phyloP scores from a whole-genome alignment of 305 asterid genomes.

The Fraxinus greggii region DNA sequence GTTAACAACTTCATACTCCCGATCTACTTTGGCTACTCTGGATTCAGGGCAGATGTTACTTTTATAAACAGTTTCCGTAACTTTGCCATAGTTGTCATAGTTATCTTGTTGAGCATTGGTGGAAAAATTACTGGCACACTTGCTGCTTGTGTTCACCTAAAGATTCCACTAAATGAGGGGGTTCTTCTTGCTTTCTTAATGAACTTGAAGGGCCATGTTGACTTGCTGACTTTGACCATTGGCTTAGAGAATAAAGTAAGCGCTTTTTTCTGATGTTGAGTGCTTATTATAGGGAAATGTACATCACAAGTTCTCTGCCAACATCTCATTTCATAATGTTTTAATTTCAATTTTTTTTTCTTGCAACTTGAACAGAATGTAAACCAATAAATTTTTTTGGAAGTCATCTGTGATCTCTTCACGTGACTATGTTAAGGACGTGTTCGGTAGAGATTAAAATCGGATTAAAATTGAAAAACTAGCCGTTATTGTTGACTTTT shows the following conservation, averaged over 20 bases:
- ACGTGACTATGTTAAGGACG: background rate
- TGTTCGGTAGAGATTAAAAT: no score
- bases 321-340: background rate
- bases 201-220: conserved; percentile 97
- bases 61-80: conserved; percentile 46
- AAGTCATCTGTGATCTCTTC: background rate
- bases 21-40: conserved; percentile 86
- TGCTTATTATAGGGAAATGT: background rate
- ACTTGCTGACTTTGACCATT: conserved; percentile 64
- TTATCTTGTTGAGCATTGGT: conserved; percentile 78
- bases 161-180: conserved; percentile 83
- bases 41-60: conserved; percentile 78
- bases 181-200: conserved; percentile 84
- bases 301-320: background rate
- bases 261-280: background rate
- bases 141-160: conserved; percentile 75
- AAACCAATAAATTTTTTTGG: background rate
- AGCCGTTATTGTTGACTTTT: no score
- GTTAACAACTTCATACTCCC: conserved; percentile 89
- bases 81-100: conserved; percentile 46
- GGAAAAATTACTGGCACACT: conserved; percentile 87
- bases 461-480: no score
- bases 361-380: background rate
- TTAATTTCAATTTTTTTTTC: background rate
- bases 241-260: conserved; percentile 65